phyloP scores from a whole-genome alignment of 116 monocot species.

The Zostera marina region DNA sequence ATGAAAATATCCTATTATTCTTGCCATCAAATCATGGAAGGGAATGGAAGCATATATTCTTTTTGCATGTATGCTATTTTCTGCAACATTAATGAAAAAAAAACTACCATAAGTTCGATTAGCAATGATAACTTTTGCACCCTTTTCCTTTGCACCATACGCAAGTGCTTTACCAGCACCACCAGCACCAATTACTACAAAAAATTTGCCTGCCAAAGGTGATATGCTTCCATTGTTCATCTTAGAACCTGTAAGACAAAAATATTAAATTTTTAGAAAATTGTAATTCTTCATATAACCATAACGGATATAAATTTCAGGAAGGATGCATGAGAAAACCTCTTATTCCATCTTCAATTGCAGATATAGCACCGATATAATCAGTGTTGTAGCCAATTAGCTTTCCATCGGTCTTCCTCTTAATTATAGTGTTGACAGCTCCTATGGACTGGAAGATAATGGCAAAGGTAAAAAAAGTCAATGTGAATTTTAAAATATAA shows the following conservation, averaged over 20 bases:
- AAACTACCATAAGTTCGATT: constrained; percentile 83
- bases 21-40: too few relatives aligned
- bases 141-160: constrained; percentile 94
- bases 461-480: not conserved
- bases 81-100: too few relatives aligned
- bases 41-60: too few relatives aligned
- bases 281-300: too few relatives aligned
- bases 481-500: not conserved
- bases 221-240: constrained; percentile 35
- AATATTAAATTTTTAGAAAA: too few relatives aligned
- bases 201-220: constrained; percentile 55
- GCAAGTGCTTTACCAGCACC: constrained; percentile 98
- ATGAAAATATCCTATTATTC: too few relatives aligned
- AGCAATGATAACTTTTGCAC: constrained; percentile 82
- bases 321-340: too few relatives aligned
- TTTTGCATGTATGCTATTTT: too few relatives aligned
- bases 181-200: constrained; percentile 98
- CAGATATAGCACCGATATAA: constrained; percentile 93
- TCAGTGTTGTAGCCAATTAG: constrained; percentile 87
- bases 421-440: constrained; percentile 53
- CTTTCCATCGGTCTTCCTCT: constrained; percentile 69
- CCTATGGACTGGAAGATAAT: constrained; percentile 59
- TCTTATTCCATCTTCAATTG: constrained; percentile 78
- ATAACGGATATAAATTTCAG: too few relatives aligned
- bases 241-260: constrained; percentile 1